Evolutionary conservation across 2,329 filamentous ascomycete species (phyloP).

Genomic region (Pseudopithomyces maydicus): DNA sequence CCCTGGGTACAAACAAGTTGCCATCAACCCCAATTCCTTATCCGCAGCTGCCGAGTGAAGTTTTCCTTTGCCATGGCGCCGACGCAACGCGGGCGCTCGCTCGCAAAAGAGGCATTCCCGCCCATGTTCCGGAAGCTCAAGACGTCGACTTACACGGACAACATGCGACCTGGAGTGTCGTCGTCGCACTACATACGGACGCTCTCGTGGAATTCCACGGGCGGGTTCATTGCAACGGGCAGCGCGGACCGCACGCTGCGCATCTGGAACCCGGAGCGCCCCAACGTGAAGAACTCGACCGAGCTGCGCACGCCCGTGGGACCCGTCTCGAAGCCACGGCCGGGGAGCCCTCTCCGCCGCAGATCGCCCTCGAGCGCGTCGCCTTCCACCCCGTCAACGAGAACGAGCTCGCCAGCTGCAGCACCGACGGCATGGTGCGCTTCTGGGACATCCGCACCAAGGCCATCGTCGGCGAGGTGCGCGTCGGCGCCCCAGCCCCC

Average conservation of each 20-base stretch:
- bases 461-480: constrained; percentile 71
- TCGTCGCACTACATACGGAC: constrained; percentile 62
- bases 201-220: constrained; percentile 87
- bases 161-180: constrained; percentile 38
- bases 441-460: constrained; percentile 83
- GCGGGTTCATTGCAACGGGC: constrained; percentile 83
- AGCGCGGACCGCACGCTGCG: constrained; percentile 71
- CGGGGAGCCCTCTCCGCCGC: not conserved
- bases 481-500: constrained; percentile 34
- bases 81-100: constrained; percentile 57
- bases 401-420: constrained; percentile 75
- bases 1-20: too few species aligned
- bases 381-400: constrained; percentile 80
- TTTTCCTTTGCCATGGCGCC: constrained; percentile 32
- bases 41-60: not conserved
- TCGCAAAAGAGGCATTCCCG: constrained; percentile 74
- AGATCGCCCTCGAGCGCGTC: constrained; percentile 67
- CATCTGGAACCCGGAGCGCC: constrained; percentile 81
- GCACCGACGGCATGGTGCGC: constrained; percentile 73
- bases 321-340: constrained; percentile 6
- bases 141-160: constrained; percentile 68
- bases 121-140: constrained; percentile 70
- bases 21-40: too few species aligned
- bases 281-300: constrained; percentile 74
- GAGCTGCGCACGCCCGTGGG: constrained; percentile 70